These are phyloP conservation scores for Colletotrichum lentis DNA, from an alignment of 2,329 filamentous ascomycete genomes.

Conservation along the genomic window DNA sequence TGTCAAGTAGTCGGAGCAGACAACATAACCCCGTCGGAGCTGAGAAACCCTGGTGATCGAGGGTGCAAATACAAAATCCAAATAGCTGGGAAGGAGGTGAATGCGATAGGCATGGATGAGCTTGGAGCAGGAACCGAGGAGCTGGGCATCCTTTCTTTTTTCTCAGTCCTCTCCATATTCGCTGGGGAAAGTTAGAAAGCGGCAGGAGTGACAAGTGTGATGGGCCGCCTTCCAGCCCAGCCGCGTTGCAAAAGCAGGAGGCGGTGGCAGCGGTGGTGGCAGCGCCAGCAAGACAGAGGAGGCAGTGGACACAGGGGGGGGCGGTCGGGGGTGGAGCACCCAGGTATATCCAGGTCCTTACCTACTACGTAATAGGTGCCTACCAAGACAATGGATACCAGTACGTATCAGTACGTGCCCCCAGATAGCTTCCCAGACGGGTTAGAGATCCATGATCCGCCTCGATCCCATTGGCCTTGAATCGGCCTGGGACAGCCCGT, in stretches of 20 bases:
- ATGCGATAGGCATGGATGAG: neutral
- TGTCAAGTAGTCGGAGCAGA: neutral
- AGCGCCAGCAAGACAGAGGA: conserved; percentile 3
- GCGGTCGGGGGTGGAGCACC: conserved; percentile 21
- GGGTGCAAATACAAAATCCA: neutral
- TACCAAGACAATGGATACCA: neutral
- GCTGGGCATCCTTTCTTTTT: neutral
- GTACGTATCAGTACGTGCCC: neutral
- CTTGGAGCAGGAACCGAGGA: conserved; percentile 4
- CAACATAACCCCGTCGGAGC: neutral
- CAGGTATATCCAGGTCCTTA: neutral
- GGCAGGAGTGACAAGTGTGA: conserved; percentile 8
- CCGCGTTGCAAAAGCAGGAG: conserved; percentile 19
- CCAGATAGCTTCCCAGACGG: neutral
- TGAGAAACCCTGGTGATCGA: neutral
- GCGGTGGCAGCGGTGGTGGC: conserved; percentile 22
- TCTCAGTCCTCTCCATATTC: neutral
- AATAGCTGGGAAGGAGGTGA: conserved; percentile 6
- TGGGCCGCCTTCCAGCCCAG: neutral
- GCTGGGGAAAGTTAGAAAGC: neutral
- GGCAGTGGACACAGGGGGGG: conserved; percentile 19
- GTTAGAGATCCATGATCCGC: neutral
- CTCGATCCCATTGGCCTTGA: conserved; percentile 2
- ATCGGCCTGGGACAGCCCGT: neutral
- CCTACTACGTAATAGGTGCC: neutral